A percentile compares a stretch with the other conserved stretches of the same genome.
phyloP scores from a whole-genome alignment of 257 asterid species.

The Nicotiana tabacum region DNA sequence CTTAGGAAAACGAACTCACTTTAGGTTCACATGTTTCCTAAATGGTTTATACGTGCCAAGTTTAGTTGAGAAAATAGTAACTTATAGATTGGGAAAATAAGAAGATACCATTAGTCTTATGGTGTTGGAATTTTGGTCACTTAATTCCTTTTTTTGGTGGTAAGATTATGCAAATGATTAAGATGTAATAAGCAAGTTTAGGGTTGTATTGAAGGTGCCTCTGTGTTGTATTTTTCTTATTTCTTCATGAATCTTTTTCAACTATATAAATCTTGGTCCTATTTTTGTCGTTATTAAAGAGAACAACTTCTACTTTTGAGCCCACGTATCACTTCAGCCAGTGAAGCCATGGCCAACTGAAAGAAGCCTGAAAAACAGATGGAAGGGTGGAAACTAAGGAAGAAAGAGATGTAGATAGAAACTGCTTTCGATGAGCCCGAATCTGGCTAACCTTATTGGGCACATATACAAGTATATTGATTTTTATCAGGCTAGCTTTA shows the following conservation, averaged over 20 bases:
- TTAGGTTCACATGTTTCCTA: conserved; percentile 1
- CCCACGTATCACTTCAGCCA: neutral
- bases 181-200: neutral
- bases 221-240: neutral
- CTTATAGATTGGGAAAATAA: neutral
- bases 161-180: neutral
- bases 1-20: neutral
- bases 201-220: neutral
- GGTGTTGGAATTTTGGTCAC: neutral
- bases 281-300: neutral
- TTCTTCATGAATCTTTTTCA: neutral
- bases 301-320: neutral
- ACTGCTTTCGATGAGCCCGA: neutral
- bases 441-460: neutral
- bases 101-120: neutral
- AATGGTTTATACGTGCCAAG: neutral
- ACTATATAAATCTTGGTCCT: neutral
- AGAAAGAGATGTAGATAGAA: too few relatives aligned
- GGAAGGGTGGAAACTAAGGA: too few relatives aligned
- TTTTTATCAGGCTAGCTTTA: neutral
- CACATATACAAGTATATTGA: neutral
- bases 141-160: neutral
- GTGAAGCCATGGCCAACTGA: neutral
- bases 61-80: neutral
- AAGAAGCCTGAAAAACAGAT: too few relatives aligned